Evolutionary conservation across 2,329 filamentous ascomycete species (phyloP).

Genomic region (Tympanopsis confertula): DNA sequence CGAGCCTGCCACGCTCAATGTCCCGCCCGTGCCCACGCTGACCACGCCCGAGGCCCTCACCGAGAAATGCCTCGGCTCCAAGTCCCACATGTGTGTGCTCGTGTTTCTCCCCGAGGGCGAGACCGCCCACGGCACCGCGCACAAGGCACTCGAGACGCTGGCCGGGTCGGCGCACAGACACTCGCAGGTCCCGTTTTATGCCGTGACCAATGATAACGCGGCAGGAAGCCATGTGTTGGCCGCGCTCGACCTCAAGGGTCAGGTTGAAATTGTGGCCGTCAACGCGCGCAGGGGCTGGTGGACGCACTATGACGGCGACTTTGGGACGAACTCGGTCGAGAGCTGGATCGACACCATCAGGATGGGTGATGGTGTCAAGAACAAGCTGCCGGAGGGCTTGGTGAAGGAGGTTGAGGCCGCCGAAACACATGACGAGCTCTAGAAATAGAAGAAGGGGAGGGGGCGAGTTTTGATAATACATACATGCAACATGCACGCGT

Average conservation of each 20-base stretch:
- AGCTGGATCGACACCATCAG: conserved; percentile 84
- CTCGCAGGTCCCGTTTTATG: conserved; percentile 70
- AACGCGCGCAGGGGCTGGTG: conserved; percentile 84
- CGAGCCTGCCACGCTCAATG: conserved; percentile 23
- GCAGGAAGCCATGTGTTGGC: conserved; percentile 40
- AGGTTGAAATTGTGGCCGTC: conserved; percentile 66
- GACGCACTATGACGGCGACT: conserved; percentile 55
- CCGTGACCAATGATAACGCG: conserved; percentile 53
- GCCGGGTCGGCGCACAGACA: conserved; percentile 70
- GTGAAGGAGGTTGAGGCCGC: conserved; percentile 28
- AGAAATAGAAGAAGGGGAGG: conserved; percentile 16
- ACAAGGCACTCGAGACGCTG: conserved; percentile 50
- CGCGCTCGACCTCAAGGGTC: conserved; percentile 47
- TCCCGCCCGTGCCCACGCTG: conserved; percentile 54
- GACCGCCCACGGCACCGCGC: conserved; percentile 31
- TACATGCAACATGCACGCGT: too few relatives aligned
- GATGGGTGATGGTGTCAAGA: conserved; percentile 74
- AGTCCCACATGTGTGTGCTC: conserved; percentile 74
- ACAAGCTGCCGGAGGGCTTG: conserved; percentile 56
- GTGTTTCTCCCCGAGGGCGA: conserved; percentile 50
- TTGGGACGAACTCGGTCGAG: conserved; percentile 55
- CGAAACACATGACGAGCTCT: conserved; percentile 29
- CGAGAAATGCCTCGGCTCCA: conserved; percentile 61
- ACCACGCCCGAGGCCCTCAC: conserved; percentile 51
- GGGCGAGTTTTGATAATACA: too few relatives aligned